Percentiles rank a stretch among this genome's conserved stretches.
phyloP scores from a whole-genome alignment of 495 filamentous ascomycete genomes.

The Podospora conica region DNA sequence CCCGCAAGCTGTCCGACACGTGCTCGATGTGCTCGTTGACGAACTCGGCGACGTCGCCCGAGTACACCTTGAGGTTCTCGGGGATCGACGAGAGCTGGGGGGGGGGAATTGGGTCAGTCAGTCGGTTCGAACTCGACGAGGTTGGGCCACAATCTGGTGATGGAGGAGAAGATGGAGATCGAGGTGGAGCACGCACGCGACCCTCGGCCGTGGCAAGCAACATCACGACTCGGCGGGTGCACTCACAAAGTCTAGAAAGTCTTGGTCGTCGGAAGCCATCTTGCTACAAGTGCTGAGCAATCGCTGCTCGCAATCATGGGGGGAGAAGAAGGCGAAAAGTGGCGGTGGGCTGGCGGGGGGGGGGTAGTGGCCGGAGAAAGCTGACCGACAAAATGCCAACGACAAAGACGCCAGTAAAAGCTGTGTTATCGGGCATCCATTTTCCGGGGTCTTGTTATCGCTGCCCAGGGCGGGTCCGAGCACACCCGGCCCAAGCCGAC shows the following conservation, averaged over 20 bases:
- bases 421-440: not conserved
- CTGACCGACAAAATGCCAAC: not conserved
- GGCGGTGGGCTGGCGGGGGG: not conserved
- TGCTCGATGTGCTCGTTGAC: constrained; percentile 71
- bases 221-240: too few relatives aligned
- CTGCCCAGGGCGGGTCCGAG: not conserved
- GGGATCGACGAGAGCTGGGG: constrained; percentile 64
- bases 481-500: not conserved
- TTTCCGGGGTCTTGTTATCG: not conserved
- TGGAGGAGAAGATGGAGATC: too few relatives aligned
- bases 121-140: not conserved
- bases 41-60: constrained; percentile 56
- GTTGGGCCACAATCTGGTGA: not conserved
- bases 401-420: not conserved
- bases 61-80: constrained; percentile 50
- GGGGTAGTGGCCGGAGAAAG: not conserved
- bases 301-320: constrained; percentile 1
- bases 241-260: not conserved
- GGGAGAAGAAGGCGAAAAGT: not conserved
- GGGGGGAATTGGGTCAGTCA: not conserved
- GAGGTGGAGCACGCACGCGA: not conserved
- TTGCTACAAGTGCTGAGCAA: not conserved
- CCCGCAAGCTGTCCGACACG: constrained; percentile 56
- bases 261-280: not conserved
- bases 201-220: too few relatives aligned